Evolutionary conservation across 1,139 yeast species (phyloP).

Genomic region (Magnusiomyces fungicola): DNA sequence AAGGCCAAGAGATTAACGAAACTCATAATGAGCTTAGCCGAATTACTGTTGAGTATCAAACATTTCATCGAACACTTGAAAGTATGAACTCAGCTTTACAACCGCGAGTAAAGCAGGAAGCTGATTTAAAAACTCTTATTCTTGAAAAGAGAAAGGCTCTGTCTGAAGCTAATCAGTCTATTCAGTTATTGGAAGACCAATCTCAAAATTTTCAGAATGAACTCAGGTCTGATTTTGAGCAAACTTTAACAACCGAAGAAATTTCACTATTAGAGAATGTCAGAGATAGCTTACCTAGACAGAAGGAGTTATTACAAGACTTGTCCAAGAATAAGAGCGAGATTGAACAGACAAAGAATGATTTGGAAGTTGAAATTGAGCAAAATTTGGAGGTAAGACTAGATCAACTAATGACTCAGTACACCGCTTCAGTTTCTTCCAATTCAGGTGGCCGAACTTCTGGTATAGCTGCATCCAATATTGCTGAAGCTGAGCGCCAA

Average conservation of each 20-base stretch:
- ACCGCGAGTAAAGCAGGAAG: conserved; percentile 16
- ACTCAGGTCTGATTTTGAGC: conserved; percentile 46
- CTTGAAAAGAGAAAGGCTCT: conserved; percentile 9
- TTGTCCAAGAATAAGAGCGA: conserved; percentile 41
- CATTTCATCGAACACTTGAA: conserved; percentile 11
- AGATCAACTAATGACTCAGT: conserved; percentile 28
- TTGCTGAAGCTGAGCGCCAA: conserved; percentile 12
- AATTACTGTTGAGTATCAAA: conserved; percentile 4
- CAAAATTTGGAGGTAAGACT: conserved; percentile 46
- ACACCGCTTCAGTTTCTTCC: conserved; percentile 12
- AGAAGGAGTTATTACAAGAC: conserved; percentile 40
- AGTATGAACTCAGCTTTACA: conserved; percentile 8
- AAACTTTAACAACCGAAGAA: conserved; percentile 45
- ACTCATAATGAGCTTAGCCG: conserved; percentile 36
- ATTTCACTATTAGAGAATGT: conserved; percentile 37
- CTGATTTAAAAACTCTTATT: conserved; percentile 19
- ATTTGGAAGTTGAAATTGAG: conserved; percentile 49
- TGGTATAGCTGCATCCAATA: background rate
- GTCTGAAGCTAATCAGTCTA: conserved; percentile 25
- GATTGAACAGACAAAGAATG: conserved; percentile 46
- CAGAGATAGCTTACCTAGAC: conserved; percentile 35
- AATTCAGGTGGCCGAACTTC: background rate
- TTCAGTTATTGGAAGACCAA: conserved; percentile 29
- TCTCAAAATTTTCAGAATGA: conserved; percentile 38
- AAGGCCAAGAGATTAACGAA: conserved; percentile 41